Conservation (phyloP, 106 monocot genomes). For the Xerophyta viscosa region DNA sequence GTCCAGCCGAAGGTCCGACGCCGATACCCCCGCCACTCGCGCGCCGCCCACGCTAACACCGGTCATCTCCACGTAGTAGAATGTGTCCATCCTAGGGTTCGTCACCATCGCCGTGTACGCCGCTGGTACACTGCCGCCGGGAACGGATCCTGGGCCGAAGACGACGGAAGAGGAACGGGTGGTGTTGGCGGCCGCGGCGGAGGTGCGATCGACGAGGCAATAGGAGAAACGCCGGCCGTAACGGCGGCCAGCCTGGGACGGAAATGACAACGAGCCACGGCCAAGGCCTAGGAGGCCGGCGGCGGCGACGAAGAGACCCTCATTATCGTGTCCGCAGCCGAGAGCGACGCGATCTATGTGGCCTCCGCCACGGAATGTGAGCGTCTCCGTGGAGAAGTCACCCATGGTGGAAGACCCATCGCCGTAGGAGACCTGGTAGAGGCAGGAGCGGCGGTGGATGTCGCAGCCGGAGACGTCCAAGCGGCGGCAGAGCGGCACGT, state of each 20-base stretch:
- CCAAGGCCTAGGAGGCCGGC: constrained; percentile 73
- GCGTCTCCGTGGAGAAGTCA: constrained; percentile 55
- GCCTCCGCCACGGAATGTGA: constrained; percentile 35
- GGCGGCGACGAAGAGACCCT: constrained; percentile 68
- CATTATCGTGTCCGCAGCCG: constrained; percentile 80
- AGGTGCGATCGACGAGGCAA: constrained; percentile 67
- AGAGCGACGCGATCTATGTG: constrained; percentile 36
- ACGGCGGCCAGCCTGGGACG: constrained; percentile 41
- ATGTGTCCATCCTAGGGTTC: constrained; percentile 59
- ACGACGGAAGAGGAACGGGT: constrained; percentile 34
- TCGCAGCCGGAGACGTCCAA: constrained; percentile 1
- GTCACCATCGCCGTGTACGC: constrained; percentile 54
- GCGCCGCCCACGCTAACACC: constrained; percentile 72
- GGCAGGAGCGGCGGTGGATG: constrained; percentile 20
- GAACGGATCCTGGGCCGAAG: constrained; percentile 45
- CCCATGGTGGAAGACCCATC: constrained; percentile 62
- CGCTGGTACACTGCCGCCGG: constrained; percentile 5
- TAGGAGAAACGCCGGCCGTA: constrained; percentile 62
- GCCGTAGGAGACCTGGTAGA: constrained; percentile 71
- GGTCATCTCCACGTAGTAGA: constrained; percentile 68
- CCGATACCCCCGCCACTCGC: constrained; percentile 31
- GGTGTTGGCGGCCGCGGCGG: constrained; percentile 4
- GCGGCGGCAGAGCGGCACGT: constrained; percentile 11
- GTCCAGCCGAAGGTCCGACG: constrained; percentile 40
- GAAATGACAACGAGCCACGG: constrained; percentile 58